Base-by-base conservation (phyloP, 495 filamentous ascomycete genomes). In the Penicillium daleae region DNA sequence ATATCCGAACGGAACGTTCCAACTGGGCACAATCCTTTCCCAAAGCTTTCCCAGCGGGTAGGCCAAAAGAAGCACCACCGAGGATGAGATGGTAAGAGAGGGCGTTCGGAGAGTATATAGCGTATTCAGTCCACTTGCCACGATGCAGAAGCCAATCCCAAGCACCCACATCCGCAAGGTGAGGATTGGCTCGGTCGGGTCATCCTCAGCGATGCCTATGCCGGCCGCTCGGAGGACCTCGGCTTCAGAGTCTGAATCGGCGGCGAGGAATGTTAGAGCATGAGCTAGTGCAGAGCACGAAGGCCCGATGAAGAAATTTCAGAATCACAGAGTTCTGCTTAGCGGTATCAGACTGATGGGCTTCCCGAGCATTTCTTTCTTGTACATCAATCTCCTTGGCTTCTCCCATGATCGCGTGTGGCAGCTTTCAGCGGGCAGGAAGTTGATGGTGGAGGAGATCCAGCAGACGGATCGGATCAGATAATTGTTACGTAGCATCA, bases 61-160 rank as follows among this genome's bases (percentile, higher is more conserved):
- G 15, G 88, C 85, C 40, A 90, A 75, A 22, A 91, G 78, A 66
- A 87, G 87, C 9, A 84, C 84, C 4, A 87, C 83, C 12, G 87
- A 78, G 24, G 86, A 73, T 6, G 85, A 83, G 24, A 90, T 78
- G 6, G 80, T 81, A 62, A 90, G 85, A 5, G 68, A 72, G 5
- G 73, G 73, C 17, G 49, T 64, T 21, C 87, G 82, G 27, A 91
- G 69, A 17, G 85, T 86, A 72, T 89, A 89, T 6, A 90, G 74
- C 3, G 85, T 86, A 71, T 91, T 90, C 72, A 88, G 75, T 0
- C 35, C 35, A 39, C 35, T 39, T 3, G 35, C 35, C 0, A 39
- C 35, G 13, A 39, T 39, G 4, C 35, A 17, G 15, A 39, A 39
- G 35, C 35, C 35, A 17, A 39, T 39, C 17, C 35, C 35, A 17